Evolutionary conservation across 2,329 filamentous ascomycete species (phyloP).

Genomic region (Taxawa tesnikishii): DNA sequence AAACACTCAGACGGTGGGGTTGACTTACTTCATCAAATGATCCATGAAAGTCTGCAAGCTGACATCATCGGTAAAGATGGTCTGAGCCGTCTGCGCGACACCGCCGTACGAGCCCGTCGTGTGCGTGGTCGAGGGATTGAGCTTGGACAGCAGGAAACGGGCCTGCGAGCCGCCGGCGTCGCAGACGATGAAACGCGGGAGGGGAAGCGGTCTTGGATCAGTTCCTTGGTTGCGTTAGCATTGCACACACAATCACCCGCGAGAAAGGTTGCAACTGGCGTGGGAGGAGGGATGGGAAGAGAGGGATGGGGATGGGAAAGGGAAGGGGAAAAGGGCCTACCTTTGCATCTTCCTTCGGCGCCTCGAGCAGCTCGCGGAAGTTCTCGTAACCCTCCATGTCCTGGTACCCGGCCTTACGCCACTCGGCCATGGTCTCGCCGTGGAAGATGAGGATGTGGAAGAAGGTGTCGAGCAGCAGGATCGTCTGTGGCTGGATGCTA

Average conservation of each 20-base stretch:
- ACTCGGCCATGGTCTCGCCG: slow-evolving; percentile 93
- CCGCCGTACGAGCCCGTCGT: slow-evolving; percentile 74
- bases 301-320: background rate
- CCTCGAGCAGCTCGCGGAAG: slow-evolving; percentile 74
- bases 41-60: slow-evolving; percentile 99
- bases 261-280: background rate
- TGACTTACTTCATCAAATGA: slow-evolving; percentile 98
- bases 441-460: slow-evolving; percentile 99
- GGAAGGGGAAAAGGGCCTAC: slow-evolving; percentile 37
- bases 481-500: slow-evolving; percentile 87
- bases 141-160: slow-evolving; percentile 89
- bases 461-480: slow-evolving; percentile 92
- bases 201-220: slow-evolving; percentile 95
- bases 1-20: too few species aligned
- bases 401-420: slow-evolving; percentile 96
- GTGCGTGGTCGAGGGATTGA: slow-evolving; percentile 95
- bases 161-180: slow-evolving; percentile 97
- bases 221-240: slow-evolving; percentile 67
- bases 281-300: background rate
- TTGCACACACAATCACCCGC: background rate
- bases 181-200: slow-evolving; percentile 95
- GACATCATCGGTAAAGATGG: slow-evolving; percentile 97
- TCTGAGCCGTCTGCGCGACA: slow-evolving; percentile 81
- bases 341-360: slow-evolving; percentile 92
- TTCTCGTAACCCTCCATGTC: slow-evolving; percentile 98